Evolutionary conservation across 139 green algal genomes (phyloP).

Genomic region (Chlamydomonas schloesseri): DNA sequence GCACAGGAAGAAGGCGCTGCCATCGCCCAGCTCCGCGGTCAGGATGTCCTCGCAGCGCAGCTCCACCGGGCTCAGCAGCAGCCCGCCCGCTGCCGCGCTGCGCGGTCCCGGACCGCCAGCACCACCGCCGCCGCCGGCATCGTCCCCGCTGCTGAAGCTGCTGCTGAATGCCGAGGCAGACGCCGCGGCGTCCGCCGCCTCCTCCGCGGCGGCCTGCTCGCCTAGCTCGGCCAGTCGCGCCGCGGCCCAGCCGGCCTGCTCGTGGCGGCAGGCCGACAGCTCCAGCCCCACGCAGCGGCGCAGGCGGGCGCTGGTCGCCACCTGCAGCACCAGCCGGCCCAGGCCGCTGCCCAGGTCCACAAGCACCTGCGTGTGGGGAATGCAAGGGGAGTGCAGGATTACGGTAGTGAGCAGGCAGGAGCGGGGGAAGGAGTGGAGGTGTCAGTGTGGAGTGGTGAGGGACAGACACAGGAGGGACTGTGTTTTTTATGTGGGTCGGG

Average conservation of each 20-base stretch:
- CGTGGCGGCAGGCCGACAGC: conserved; percentile 54
- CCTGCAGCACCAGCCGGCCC: conserved; percentile 47
- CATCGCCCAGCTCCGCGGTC: conserved; percentile 42
- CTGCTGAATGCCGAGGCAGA: too few relatives aligned
- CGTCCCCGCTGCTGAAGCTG: too few relatives aligned
- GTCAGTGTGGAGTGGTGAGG: too few relatives aligned
- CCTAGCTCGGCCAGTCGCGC: conserved; percentile 42
- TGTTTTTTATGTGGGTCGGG: too few relatives aligned
- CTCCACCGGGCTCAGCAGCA: conserved; percentile 46
- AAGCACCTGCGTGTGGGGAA: conserved; percentile 33
- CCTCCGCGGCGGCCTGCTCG: not conserved
- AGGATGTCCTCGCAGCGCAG: conserved; percentile 53
- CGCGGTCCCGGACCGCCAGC: too few relatives aligned
- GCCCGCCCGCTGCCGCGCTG: not conserved
- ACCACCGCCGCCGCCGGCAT: too few relatives aligned
- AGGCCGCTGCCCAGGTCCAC: conserved; percentile 60
- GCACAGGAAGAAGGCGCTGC: conserved; percentile 58
- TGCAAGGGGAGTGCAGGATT: not conserved
- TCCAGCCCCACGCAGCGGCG: conserved; percentile 53
- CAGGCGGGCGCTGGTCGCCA: conserved; percentile 25
- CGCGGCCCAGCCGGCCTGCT: conserved; percentile 52
- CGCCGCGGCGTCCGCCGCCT: not conserved
- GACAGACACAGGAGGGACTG: too few relatives aligned
- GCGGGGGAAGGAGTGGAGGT: not conserved
- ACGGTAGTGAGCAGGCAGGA: not conserved